Evolutionary conservation across 495 filamentous ascomycete species (phyloP).

Genomic region (Talaromyces adpressus): DNA sequence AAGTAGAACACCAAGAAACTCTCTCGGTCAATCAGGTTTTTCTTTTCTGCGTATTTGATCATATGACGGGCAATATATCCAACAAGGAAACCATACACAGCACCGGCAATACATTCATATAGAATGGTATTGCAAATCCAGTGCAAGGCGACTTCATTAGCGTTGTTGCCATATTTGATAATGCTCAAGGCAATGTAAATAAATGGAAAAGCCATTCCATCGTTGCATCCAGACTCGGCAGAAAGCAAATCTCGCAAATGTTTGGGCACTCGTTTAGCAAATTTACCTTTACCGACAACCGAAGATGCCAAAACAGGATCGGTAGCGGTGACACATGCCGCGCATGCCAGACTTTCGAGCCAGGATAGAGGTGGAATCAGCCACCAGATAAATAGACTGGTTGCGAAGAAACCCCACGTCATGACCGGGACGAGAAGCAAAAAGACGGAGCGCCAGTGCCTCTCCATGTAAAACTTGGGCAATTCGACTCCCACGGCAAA

Average conservation of each 20-base stretch:
- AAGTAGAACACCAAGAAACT: slow-evolving; percentile 99
- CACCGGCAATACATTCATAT: slow-evolving; percentile 94
- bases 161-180: slow-evolving; percentile 66
- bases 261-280: slow-evolving; percentile 93
- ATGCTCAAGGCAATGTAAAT: slow-evolving; percentile 89
- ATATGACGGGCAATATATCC: slow-evolving; percentile 85
- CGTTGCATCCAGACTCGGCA: slow-evolving; percentile 97
- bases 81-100: slow-evolving; percentile 78
- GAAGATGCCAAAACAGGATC: slow-evolving; percentile 97
- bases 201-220: slow-evolving; percentile 99
- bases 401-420: slow-evolving; percentile 94
- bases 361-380: slow-evolving; percentile 75
- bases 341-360: slow-evolving; percentile 78
- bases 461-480: slow-evolving; percentile 95
- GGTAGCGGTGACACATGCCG: slow-evolving; percentile 95
- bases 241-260: slow-evolving; percentile 94
- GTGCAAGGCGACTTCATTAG: slow-evolving; percentile 63
- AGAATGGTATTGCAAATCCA: slow-evolving; percentile 90
- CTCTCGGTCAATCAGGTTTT: slow-evolving; percentile 86
- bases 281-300: slow-evolving; percentile 98
- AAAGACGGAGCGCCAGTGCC: slow-evolving; percentile 90
- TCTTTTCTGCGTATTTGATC: slow-evolving; percentile 82
- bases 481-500: slow-evolving; percentile 99
- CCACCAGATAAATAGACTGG: slow-evolving; percentile 96
- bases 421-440: slow-evolving; percentile 91